phyloP scores from a whole-genome alignment of 1,284 basidiomycete species.

The Phellinidium pouzarii region DNA sequence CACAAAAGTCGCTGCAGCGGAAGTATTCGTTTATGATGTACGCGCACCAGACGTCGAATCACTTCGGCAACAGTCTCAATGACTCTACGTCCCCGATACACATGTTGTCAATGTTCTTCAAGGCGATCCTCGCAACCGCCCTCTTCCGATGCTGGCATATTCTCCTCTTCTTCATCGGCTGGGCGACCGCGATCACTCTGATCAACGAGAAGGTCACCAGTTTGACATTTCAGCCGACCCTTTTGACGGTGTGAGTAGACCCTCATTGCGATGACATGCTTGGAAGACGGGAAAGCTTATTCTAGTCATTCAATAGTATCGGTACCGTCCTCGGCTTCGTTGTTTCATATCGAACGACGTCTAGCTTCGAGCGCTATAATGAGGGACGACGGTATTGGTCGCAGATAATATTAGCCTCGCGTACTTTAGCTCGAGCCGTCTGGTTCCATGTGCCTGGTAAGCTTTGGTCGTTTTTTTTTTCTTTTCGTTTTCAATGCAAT shows the following conservation, averaged over 20 bases:
- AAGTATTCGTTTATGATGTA: slow-evolving; percentile 14
- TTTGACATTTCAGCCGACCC: slow-evolving; percentile 41
- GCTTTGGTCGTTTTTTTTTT: no score
- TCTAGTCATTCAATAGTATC: slow-evolving; percentile 22
- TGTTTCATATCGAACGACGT: slow-evolving; percentile 63
- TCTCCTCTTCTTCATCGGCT: slow-evolving; percentile 52
- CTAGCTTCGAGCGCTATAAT: slow-evolving; percentile 70
- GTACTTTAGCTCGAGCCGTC: slow-evolving; percentile 49
- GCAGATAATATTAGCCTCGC: slow-evolving; percentile 52
- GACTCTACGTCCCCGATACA: background rate
- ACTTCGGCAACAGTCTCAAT: slow-evolving; percentile 6
- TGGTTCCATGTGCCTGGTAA: slow-evolving; percentile 62
- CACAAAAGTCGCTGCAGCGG: no score
- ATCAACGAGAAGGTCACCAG: slow-evolving; percentile 42
- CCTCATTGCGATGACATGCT: background rate
- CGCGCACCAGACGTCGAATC: slow-evolving; percentile 15
- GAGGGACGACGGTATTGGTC: slow-evolving; percentile 69
- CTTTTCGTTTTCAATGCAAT: background rate
- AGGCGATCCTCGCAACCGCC: slow-evolving; percentile 53
- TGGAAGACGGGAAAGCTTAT: background rate
- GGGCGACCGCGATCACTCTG: slow-evolving; percentile 48
- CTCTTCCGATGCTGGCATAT: slow-evolving; percentile 65
- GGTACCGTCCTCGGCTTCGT: slow-evolving; percentile 65
- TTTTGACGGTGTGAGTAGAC: slow-evolving; percentile 56
- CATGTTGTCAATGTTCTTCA: slow-evolving; percentile 32